Evolutionary conservation across 2,329 filamentous ascomycete genomes (phyloP).

Genomic region (Fusarium sterilihyphosum): DNA sequence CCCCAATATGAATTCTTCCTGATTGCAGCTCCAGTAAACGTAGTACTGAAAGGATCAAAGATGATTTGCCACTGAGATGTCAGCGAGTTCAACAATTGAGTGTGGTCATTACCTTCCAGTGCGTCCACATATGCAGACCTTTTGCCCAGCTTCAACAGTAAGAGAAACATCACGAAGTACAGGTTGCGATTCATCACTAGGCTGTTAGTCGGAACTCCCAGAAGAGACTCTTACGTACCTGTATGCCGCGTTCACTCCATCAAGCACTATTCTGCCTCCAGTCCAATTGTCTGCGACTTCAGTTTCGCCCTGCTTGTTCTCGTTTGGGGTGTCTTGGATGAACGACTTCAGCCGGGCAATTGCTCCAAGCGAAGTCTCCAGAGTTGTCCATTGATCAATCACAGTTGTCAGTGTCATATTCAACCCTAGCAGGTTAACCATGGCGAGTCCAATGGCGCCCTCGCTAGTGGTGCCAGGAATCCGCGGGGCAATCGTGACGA

Average conservation of each 20-base stretch:
- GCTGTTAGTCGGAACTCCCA: background rate
- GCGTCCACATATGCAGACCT: conserved; percentile 61
- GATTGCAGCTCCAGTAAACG: conserved; percentile 56
- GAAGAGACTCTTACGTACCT: conserved; percentile 2
- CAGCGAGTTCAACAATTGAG: background rate
- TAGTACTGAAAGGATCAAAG: conserved; percentile 58
- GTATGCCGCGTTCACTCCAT: conserved; percentile 42
- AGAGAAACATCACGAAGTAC: conserved; percentile 34
- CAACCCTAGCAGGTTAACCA: conserved; percentile 43
- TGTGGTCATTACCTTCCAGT: conserved; percentile 48
- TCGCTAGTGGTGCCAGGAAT: conserved; percentile 35
- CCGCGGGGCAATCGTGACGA: conserved; percentile 56
- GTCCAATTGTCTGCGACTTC: conserved; percentile 42
- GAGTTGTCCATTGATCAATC: conserved; percentile 49
- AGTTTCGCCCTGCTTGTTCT: conserved; percentile 33
- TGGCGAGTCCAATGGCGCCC: conserved; percentile 46
- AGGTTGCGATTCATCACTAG: conserved; percentile 22
- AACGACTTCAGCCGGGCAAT: conserved; percentile 50
- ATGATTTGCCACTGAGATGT: conserved; percentile 58
- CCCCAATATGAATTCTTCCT: conserved; percentile 55
- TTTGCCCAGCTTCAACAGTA: conserved; percentile 50
- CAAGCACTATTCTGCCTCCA: conserved; percentile 41
- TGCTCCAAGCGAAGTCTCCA: conserved; percentile 51
- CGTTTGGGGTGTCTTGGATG: conserved; percentile 38
- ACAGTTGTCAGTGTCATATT: conserved; percentile 46